Evolutionary conservation across 768 basidiomycete species (phyloP), one percentile per base, ranked within the genome.

Genomic region (Boletus pseudo-olivaceus): DNA sequence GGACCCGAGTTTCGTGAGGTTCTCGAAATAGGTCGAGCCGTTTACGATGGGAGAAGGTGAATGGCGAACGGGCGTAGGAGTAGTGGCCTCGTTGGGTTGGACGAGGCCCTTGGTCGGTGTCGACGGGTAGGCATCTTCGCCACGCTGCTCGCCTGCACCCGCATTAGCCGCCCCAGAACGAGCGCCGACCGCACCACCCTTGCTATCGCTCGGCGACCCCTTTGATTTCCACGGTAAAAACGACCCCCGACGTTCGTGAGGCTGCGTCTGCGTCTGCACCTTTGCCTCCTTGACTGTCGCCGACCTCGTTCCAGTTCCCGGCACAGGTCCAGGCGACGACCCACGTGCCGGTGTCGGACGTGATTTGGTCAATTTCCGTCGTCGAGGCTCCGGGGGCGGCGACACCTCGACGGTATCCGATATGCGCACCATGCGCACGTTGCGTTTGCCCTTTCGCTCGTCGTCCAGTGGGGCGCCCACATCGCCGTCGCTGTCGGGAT

Each of bases 341-440:
- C 1, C 23, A 20, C 34, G 53, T 9, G 32, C 26, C 23, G 49
- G 7, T 9, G 3, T 47, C 1, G 45, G 65, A 9, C 61, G 63
- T 0, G 34, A 53, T 41, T 68, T 67, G 43, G 64, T 67, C 41
- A 67, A 47, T 38, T 63, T 67, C 29, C 66, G 66, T 39, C 52
- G 55, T 2, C 61, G 57, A 7, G 27, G 47, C 9, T 43, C 53
- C 0, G 61, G 61, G 1, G 59, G 17, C 0, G 58, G 59, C 8
- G 59, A 66, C 50, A 66, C 61, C 51, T 66, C 49, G 26, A 67
- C 58, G 0, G 32, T 61, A 40, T 67, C 65, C 26, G 66, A 67
- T 6, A 67, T 68, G 15, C 63, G 52, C 37, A 67, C 65, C 49
- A 34, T 34, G 17, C 66, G 63, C 38, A 68, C 61, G 26, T 66